Conservation (phyloP, 352 stramenopile genomes). For the Pythium plurisporium region DNA sequence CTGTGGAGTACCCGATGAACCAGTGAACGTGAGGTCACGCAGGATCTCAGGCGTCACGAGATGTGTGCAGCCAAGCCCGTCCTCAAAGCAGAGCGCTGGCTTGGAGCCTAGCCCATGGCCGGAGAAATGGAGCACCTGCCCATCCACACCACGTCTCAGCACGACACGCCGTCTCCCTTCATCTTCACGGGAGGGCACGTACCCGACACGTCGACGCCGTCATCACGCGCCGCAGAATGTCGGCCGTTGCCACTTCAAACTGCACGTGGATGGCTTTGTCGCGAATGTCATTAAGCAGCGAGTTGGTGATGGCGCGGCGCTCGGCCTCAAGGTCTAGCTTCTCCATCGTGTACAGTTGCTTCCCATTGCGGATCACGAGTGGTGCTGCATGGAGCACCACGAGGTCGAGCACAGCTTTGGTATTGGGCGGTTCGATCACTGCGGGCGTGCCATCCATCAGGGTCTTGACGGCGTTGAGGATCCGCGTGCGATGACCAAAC, state of each 20-base stretch:
- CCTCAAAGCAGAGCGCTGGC: slow-evolving; percentile 77
- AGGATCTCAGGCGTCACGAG: slow-evolving; percentile 65
- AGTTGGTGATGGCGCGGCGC: slow-evolving; percentile 62
- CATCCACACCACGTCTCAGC: no score
- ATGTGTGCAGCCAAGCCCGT: slow-evolving; percentile 65
- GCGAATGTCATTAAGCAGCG: slow-evolving; percentile 59
- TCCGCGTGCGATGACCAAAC: slow-evolving; percentile 55
- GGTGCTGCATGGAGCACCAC: slow-evolving; percentile 80
- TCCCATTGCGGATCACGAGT: slow-evolving; percentile 70
- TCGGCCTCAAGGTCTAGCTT: slow-evolving; percentile 77
- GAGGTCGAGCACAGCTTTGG: slow-evolving; percentile 64
- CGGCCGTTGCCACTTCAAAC: slow-evolving; percentile 74
- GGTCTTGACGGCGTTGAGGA: slow-evolving; percentile 50
- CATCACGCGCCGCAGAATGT: slow-evolving; percentile 71
- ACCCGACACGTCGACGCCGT: slow-evolving; percentile 68
- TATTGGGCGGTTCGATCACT: slow-evolving; percentile 34
- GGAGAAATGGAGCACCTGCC: slow-evolving; percentile 77
- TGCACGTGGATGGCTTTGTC: slow-evolving; percentile 73
- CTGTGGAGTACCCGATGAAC: slow-evolving; percentile 18
- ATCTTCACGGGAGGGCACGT: no score
- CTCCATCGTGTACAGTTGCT: slow-evolving; percentile 73
- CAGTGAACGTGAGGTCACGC: slow-evolving; percentile 67
- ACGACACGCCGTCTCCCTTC: no score
- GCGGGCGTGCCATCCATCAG: slow-evolving; percentile 12
- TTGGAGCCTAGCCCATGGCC: slow-evolving; percentile 66